Base-by-base conservation (phyloP, 257 asterid genomes). In the Salvia miltiorrhiza region DNA sequence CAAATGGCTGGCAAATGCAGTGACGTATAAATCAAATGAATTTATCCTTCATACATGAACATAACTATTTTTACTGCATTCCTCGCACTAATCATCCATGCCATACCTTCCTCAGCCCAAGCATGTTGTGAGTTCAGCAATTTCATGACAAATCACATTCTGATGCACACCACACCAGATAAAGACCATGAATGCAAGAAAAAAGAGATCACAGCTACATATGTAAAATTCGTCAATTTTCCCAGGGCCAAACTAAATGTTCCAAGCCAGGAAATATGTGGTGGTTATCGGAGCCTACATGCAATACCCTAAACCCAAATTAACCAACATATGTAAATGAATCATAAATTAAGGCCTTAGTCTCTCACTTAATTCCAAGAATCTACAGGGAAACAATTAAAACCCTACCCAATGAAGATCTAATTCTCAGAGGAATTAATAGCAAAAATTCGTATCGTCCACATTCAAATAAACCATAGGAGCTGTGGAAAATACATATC, bases 341-440 rank as follows among this genome's bases (percentile, higher is more conserved):
- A 30, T 24, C 64, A 19, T 43, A 30, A 21, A 69, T 5, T 33
- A 65, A 74, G 64, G 24, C 69, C 75, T 43, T 47, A 67, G 32
- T 44, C 45, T 12, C 28, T 61, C 30, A 17, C 32, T 71, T 23
- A 53, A 69, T 43, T 63, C 40, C 54, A 58, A 54, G 21, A 49
- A 56, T 39, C 37, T 13, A 5, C 37, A 17, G 4, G 4, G 20
- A 41, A 49, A 28, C 49, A 48, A 78, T 58, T 21, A 9, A 72
- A 75, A 45, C 72, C 75, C 35, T 23, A 10, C 63, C 21, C 6
- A 9, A 61, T 23, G 44, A 57, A 71, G 80, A 81, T 70, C 76
- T 30, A 67, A 48, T 39, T 63, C 32, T 19, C 69, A 44, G 44
- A 62, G 35, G 62, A 63, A 61, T 14, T 11, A 37, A 57, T 40